Evolutionary conservation across 306 rosid species (phyloP).

Genomic region (Trichosanthes truncata): DNA sequence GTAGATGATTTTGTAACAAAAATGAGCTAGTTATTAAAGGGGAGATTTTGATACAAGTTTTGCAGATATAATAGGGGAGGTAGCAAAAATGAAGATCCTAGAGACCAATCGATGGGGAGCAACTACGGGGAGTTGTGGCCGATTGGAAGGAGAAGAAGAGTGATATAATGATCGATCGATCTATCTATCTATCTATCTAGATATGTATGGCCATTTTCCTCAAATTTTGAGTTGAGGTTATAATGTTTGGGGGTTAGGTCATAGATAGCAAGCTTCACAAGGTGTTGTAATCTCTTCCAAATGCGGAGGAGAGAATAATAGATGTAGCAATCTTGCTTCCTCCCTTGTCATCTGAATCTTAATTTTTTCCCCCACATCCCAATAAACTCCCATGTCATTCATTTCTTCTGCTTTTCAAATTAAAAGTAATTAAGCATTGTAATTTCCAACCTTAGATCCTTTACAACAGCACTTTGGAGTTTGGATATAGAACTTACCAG

Average conservation of each 20-base stretch:
- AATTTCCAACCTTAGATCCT: too few relatives aligned
- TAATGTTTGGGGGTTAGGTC: background rate
- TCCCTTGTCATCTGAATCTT: background rate
- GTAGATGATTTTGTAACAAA: too few relatives aligned
- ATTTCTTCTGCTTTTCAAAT: background rate
- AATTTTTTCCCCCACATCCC: background rate
- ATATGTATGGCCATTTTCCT: background rate
- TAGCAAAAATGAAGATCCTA: background rate
- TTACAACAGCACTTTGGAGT: too few relatives aligned
- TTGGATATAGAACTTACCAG: too few relatives aligned
- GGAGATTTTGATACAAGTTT: background rate
- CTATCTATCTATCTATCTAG: too few relatives aligned
- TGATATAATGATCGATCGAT: too few relatives aligned
- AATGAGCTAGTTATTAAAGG: too few relatives aligned
- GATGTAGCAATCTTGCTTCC: constrained; percentile 1
- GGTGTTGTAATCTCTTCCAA: background rate
- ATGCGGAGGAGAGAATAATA: background rate
- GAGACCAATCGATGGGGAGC: background rate
- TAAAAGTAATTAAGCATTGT: background rate
- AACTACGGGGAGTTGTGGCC: background rate
- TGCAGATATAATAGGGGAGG: background rate
- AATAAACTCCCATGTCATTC: constrained; percentile 1
- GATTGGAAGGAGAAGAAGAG: background rate
- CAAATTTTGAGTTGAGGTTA: background rate
- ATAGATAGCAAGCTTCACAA: background rate